A percentile compares a stretch with the other conserved stretches of the same genome.
phyloP scores from a whole-genome alignment of 2,329 filamentous ascomycete genomes.

The Boeremia exigua region DNA sequence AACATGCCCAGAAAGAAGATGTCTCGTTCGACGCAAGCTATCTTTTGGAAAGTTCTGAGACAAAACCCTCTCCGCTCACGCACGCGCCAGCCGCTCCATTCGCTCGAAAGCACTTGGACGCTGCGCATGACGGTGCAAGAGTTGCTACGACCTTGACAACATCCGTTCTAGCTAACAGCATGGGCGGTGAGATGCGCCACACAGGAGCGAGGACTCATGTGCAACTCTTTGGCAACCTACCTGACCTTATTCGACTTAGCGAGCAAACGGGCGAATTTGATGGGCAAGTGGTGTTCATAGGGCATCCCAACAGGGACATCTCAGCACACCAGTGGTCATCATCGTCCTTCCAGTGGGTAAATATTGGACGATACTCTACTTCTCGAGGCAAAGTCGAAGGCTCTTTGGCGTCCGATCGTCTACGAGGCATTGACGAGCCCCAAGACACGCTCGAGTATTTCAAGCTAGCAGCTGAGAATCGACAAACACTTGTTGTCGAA shows the following conservation, averaged over 20 bases:
- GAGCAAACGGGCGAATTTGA: conserved; percentile 40
- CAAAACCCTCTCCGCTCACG: not conserved
- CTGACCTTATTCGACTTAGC: conserved; percentile 50
- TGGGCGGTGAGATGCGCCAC: not conserved
- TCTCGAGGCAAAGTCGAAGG: conserved; percentile 53
- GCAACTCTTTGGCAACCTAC: conserved; percentile 52
- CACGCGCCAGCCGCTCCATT: not conserved
- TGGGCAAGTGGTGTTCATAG: conserved; percentile 54
- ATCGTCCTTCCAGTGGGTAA: conserved; percentile 51
- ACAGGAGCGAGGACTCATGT: conserved; percentile 22
- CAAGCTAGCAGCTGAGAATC: conserved; percentile 50
- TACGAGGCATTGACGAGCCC: conserved; percentile 45
- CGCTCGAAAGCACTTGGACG: too few species aligned
- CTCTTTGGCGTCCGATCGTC: conserved; percentile 49
- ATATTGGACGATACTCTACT: conserved; percentile 54
- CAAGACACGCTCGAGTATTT: conserved; percentile 52
- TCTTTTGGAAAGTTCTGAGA: not conserved
- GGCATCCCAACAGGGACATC: conserved; percentile 56
- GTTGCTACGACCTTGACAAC: not conserved
- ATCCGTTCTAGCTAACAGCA: not conserved
- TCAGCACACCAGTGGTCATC: conserved; percentile 56
- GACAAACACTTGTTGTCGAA: conserved; percentile 28
- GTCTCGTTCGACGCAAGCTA: not conserved
- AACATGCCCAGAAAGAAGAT: not conserved
- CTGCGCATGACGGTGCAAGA: not conserved